Base-by-base conservation (phyloP, 23 red algal species). In the Chondrus crispus region DNA sequence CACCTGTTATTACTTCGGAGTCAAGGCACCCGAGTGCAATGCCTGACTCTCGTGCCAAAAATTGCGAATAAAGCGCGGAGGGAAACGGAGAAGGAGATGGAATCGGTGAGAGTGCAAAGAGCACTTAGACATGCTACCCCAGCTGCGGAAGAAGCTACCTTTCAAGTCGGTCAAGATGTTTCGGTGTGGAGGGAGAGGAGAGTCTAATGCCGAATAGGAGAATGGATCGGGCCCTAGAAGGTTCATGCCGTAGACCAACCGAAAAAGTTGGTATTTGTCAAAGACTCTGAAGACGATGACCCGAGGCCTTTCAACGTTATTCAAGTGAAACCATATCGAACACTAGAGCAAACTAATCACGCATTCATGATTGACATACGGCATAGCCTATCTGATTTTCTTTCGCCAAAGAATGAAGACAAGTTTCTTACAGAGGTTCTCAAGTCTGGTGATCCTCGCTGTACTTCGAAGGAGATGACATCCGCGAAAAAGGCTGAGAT, bases 11-110 rank as follows among this genome's bases (percentile, higher is more conserved):
- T 38, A 39, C 43, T 38, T 0, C 29, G 26, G 71, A 47, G 13
- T 37, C 71, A 28, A n/a, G n/a, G 9, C 12, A 26, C 32, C 52
- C 16, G 10, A 16, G 40, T 8, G 48, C 45, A 10, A 62, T 47
- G 13, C 18, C 33, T 28, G 24, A 60, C 12, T 41, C 28, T 24
- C 52, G 1, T 12, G 78, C 78, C 14, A 38, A 24, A 9, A 7
- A n/a, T 83, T 38, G 78, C 78, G n/a, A 53, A 32, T 45, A 52
- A 37, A 58, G 52, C 48, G 24, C 52, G 78, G n/a, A 20, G 24
- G 32, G 41, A 62, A 62, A 83, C 57, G 78, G 46, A 83, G 46
- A 19, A 60, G 7, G 32, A 58, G 46, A 83, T 62, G 78, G 45
- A 11, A 9, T 7, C 0, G 9, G 9, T 62, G 20, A 41, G 78